These are phyloP conservation scores for Gracilariopsis chorda DNA, from an alignment of 23 red algal genomes.

Conservation along the genomic window DNA sequence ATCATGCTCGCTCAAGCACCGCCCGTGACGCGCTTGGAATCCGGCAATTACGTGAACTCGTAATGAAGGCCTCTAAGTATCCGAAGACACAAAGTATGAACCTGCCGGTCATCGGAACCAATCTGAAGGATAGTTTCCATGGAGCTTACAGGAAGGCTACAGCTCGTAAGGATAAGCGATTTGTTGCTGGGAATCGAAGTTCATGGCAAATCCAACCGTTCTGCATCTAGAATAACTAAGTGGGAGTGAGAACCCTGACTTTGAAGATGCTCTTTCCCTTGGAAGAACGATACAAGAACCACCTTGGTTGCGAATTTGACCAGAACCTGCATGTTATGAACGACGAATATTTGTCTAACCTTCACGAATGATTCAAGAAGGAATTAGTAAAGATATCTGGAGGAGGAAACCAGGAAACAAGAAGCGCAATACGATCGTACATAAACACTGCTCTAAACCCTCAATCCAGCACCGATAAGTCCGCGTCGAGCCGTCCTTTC, in stretches of 20 bases:
- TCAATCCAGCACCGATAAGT: background rate
- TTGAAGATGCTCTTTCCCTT: constrained; percentile 17
- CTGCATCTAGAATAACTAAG: background rate
- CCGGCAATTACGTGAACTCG: constrained; percentile 89
- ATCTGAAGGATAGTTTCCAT: background rate
- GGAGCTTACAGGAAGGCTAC: background rate
- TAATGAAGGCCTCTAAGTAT: constrained; percentile 83
- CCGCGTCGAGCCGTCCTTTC: background rate
- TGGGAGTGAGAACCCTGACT: background rate
- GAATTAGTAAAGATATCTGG: background rate
- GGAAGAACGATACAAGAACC: constrained; percentile 8
- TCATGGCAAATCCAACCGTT: constrained; percentile 7
- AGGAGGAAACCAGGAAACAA: background rate
- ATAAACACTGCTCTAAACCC: background rate
- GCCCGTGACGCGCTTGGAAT: constrained; percentile 92
- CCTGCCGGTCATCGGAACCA: constrained; percentile 45
- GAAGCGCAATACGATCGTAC: background rate
- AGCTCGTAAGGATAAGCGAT: constrained; percentile 7
- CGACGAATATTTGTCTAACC: background rate
- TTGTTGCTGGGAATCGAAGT: constrained; percentile 30
- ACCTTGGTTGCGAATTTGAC: constrained; percentile 27
- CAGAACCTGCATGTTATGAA: background rate
- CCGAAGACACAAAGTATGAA: constrained; percentile 93
- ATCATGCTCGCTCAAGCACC: constrained; percentile 91
- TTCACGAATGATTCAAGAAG: background rate